phyloP scores from a whole-genome alignment of 2,329 filamentous ascomycete genomes.

The Epichloe brachyelytri region DNA sequence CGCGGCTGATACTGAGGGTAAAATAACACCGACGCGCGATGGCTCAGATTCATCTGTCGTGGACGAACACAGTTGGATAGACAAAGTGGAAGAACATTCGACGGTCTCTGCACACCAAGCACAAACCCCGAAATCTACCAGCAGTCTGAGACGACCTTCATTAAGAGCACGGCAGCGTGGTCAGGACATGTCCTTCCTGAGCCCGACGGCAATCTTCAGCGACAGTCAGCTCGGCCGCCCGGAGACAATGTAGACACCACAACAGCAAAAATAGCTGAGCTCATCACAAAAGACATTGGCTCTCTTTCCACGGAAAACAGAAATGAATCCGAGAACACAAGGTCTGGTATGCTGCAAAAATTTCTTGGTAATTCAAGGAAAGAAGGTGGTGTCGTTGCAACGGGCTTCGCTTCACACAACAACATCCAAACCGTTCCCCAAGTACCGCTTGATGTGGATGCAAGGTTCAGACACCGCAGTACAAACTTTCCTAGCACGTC shows the following conservation, averaged over 20 bases:
- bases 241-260: not conserved
- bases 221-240: not conserved
- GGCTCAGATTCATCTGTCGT: not conserved
- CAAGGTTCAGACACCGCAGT: slow-evolving; percentile 22
- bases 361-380: not conserved
- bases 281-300: not conserved
- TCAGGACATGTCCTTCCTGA: not conserved
- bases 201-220: not conserved
- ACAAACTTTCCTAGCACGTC: slow-evolving; percentile 21
- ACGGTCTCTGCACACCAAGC: not conserved
- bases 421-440: slow-evolving; percentile 18
- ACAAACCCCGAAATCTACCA: not conserved
- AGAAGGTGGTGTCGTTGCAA: not conserved
- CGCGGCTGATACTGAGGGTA: not conserved
- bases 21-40: not conserved
- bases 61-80: slow-evolving; percentile 9
- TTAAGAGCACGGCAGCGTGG: not conserved
- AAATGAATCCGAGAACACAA: not conserved
- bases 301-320: not conserved
- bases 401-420: slow-evolving; percentile 3
- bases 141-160: not conserved
- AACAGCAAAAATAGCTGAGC: not conserved
- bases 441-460: slow-evolving; percentile 22
- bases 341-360: slow-evolving; percentile 6
- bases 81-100: slow-evolving; percentile 1